Evolutionary conservation across 805 yeast species (phyloP).

Genomic region (Debaryomyces prosopidis): DNA sequence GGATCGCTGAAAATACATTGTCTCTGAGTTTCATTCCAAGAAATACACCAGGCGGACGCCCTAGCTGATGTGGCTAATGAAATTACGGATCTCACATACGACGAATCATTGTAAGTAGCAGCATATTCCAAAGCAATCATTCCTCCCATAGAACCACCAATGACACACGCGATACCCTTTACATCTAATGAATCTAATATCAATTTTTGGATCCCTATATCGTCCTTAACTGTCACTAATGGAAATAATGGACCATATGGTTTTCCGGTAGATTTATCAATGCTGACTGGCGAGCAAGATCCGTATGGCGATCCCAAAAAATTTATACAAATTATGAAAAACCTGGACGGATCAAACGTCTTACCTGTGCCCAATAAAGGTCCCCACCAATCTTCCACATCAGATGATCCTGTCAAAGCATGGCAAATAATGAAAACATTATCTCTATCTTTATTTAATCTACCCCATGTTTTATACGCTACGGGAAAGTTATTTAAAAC

Average conservation of each 20-base stretch:
- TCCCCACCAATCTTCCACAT: slow-evolving; percentile 99
- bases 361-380: slow-evolving; percentile 82
- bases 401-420: slow-evolving; percentile 94
- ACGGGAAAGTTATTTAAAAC: slow-evolving; percentile 73
- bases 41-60: slow-evolving; percentile 97
- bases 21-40: slow-evolving; percentile 98
- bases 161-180: slow-evolving; percentile 74
- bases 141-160: slow-evolving; percentile 99
- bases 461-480: slow-evolving; percentile 96
- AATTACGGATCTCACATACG: slow-evolving; percentile 68
- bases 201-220: slow-evolving; percentile 72
- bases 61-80: slow-evolving; percentile 93
- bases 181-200: slow-evolving; percentile 81
- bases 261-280: slow-evolving; percentile 72
- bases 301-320: slow-evolving; percentile 98
- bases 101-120: slow-evolving; percentile 55
- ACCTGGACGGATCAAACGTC: slow-evolving; percentile 89
- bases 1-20: slow-evolving; percentile 96
- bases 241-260: slow-evolving; percentile 96
- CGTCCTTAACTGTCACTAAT: slow-evolving; percentile 90
- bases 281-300: slow-evolving; percentile 84
- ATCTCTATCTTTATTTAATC: slow-evolving; percentile 62
- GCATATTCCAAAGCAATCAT: slow-evolving; percentile 92
- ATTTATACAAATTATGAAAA: slow-evolving; percentile 83
- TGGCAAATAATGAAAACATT: slow-evolving; percentile 92